Conservation (phyloP, 257 asterid species). For the Solanum gandarillasii region DNA sequence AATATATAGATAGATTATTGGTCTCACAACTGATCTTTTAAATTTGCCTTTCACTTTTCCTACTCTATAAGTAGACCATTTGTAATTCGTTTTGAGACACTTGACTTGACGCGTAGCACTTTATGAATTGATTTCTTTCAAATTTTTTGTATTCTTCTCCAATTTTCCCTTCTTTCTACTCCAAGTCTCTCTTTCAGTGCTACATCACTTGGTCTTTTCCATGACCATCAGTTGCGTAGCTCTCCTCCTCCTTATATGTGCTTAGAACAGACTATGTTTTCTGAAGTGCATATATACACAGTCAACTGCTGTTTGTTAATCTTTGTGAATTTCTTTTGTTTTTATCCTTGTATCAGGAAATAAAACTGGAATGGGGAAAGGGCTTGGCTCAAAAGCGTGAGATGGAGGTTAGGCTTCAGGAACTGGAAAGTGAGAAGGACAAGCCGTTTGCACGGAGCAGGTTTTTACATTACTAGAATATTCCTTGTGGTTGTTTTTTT, state of each 20-base stretch:
- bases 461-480: conserved; percentile 12
- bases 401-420: conserved; percentile 67
- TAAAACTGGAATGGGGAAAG: conserved; percentile 90
- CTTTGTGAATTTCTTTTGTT: neutral
- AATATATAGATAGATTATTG: neutral
- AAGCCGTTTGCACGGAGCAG: conserved; percentile 92
- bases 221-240: neutral
- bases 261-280: neutral
- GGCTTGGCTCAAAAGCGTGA: conserved; percentile 91
- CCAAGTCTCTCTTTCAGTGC: neutral
- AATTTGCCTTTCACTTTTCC: neutral
- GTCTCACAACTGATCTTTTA: neutral
- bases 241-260: neutral
- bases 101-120: neutral
- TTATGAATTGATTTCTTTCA: neutral
- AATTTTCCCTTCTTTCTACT: neutral
- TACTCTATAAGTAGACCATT: neutral
- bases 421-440: conserved; percentile 74
- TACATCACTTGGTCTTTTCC: neutral
- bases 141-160: neutral
- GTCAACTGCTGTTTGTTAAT: neutral
- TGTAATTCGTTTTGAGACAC: neutral
- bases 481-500: neutral
- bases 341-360: conserved; percentile 43
- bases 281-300: neutral